These are phyloP conservation scores for Saccharomyces paradoxus DNA, from an alignment of 805 yeast species.

Conservation along the genomic window DNA sequence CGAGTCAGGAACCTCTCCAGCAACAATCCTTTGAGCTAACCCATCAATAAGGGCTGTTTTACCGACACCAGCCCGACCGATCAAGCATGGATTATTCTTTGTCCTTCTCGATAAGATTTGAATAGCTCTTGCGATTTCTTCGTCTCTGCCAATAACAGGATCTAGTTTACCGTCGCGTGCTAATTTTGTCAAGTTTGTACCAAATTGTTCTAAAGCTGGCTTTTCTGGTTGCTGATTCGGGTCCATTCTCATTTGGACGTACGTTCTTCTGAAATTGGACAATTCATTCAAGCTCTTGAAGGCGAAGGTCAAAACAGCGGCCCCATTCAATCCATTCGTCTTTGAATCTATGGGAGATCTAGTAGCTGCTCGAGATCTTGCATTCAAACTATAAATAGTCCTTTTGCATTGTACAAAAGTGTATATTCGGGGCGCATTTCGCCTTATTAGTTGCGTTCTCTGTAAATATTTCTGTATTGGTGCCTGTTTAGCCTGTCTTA, in stretches of 20 bases:
- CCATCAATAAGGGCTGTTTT: slow-evolving; percentile 97
- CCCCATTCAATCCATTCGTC: background rate
- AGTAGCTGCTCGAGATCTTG: background rate
- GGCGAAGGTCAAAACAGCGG: background rate
- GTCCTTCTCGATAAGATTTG: slow-evolving; percentile 89
- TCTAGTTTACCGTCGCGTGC: slow-evolving; percentile 88
- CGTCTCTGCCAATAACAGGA: slow-evolving; percentile 96
- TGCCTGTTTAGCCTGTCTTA: background rate
- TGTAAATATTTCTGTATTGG: background rate
- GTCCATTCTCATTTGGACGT: slow-evolving; percentile 32
- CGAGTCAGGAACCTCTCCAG: slow-evolving; percentile 90
- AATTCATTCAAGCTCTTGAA: background rate
- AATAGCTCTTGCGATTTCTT: slow-evolving; percentile 85
- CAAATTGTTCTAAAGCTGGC: slow-evolving; percentile 78
- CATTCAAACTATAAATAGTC: background rate
- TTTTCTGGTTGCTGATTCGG: slow-evolving; percentile 46
- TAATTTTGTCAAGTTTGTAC: slow-evolving; percentile 74
- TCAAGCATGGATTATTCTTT: slow-evolving; percentile 88
- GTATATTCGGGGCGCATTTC: background rate
- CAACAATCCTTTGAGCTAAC: slow-evolving; percentile 82
- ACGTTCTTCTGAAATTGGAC: slow-evolving; percentile 1
- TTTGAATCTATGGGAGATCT: background rate
- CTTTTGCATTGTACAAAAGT: background rate
- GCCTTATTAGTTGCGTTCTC: background rate
- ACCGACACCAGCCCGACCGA: slow-evolving; percentile 97